A percentile compares a stretch with the other conserved stretches of the same genome.
Conservation (phyloP, 2,329 filamentous ascomycete genomes). For the Fusarium verrucosum region DNA sequence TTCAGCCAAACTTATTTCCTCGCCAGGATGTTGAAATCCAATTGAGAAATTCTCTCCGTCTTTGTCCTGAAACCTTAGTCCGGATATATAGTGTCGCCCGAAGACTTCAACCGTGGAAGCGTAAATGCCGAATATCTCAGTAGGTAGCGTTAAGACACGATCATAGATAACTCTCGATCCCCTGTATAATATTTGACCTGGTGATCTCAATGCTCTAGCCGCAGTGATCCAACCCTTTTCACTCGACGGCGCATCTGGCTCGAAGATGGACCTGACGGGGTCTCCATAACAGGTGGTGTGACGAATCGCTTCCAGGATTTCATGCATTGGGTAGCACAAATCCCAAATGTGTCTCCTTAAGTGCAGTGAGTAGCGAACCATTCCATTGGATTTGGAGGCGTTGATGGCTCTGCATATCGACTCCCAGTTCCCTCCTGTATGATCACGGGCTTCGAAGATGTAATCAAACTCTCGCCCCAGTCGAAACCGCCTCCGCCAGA, state of each 20-base stretch:
- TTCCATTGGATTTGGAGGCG: not conserved
- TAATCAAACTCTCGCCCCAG: not conserved
- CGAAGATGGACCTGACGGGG: not conserved
- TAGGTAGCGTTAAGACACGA: not conserved
- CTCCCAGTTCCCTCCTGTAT: not conserved
- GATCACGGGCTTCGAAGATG: not conserved
- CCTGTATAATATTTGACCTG: not conserved
- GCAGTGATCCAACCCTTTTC: not conserved
- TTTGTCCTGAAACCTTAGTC: not conserved
- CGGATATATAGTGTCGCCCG: not conserved
- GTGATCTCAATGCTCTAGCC: not conserved
- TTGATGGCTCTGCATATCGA: not conserved
- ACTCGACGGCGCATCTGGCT: not conserved
- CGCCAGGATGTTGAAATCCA: not conserved
- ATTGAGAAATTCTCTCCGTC: not conserved
- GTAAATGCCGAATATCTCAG: not conserved
- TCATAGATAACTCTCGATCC: not conserved
- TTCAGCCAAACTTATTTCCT: not conserved
- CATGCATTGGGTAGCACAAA: not conserved
- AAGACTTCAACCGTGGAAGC: not conserved
- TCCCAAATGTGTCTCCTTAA: not conserved
- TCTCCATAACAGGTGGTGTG: not conserved
- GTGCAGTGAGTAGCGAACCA: not conserved
- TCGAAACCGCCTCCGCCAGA: not conserved
- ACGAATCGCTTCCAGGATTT: not conserved